A percentile compares a stretch with the other conserved stretches of the same genome.
Conservation (phyloP, 176 grass and related monocot species). For the Oryza glaberrima region DNA sequence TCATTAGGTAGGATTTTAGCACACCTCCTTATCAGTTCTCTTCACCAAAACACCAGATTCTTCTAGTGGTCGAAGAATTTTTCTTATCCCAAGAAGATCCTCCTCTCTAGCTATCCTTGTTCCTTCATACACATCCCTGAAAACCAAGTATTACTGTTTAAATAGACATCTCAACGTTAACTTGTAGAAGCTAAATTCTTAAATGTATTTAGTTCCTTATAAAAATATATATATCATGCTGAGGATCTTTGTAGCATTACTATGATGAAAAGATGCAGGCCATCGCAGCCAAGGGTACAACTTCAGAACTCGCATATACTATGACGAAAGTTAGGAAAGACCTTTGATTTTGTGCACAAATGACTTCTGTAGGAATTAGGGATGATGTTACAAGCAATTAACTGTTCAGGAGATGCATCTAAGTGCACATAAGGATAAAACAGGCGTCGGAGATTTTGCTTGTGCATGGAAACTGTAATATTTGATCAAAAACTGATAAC, state of each 20-base stretch:
- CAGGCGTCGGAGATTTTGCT: not conserved
- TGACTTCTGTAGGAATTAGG: slow-evolving; percentile 12
- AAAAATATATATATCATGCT: not conserved
- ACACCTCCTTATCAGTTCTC: slow-evolving; percentile 87
- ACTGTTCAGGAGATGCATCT: slow-evolving; percentile 10
- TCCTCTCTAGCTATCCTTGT: slow-evolving; percentile 73
- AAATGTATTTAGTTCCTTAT: not conserved
- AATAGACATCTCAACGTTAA: slow-evolving; percentile 10
- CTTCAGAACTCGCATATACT: slow-evolving; percentile 4
- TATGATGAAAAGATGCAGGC: not conserved
- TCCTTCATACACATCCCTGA: slow-evolving; percentile 95
- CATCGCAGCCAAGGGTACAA: slow-evolving; percentile 4
- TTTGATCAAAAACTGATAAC: not conserved
- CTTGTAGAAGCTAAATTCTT: slow-evolving; percentile 32
- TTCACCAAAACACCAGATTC: slow-evolving; percentile 72
- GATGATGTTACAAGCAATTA: not conserved
- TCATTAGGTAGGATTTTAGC: slow-evolving; percentile 16
- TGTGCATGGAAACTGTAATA: slow-evolving; percentile 11
- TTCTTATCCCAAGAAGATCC: slow-evolving; percentile 89
- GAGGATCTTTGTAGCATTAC: not conserved
- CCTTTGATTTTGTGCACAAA: slow-evolving; percentile 3
- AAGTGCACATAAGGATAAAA: slow-evolving; percentile 12
- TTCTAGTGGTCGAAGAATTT: slow-evolving; percentile 78
- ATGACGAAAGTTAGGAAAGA: not conserved
- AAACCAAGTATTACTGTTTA: slow-evolving; percentile 25